A percentile compares a stretch with the other conserved stretches of the same genome.
Conservation (phyloP, 169 alveolate genomes). For the Cryptosporidium muris region DNA sequence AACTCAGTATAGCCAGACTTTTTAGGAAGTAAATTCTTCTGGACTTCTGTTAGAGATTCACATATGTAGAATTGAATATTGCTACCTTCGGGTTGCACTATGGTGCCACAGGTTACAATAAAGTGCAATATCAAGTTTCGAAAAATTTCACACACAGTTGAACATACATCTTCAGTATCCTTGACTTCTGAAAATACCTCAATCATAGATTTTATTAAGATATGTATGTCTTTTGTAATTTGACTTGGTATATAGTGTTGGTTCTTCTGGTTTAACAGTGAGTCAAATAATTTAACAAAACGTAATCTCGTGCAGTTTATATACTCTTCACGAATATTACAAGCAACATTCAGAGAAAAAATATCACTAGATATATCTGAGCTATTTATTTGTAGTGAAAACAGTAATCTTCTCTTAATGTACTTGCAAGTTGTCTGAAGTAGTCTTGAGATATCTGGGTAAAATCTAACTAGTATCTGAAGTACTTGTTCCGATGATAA, state of each 20-base stretch:
- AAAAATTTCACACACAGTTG: slow-evolving; percentile 18
- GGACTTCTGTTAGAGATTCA: background rate
- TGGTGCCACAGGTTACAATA: slow-evolving; percentile 45
- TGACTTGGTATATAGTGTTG: background rate
- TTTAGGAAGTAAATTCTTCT: background rate
- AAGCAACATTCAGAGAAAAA: background rate
- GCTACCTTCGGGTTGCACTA: slow-evolving; percentile 68
- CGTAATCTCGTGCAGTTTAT: background rate
- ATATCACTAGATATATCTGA: background rate
- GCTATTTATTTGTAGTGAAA: background rate
- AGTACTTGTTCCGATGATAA: slow-evolving; percentile 45
- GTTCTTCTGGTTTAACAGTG: slow-evolving; percentile 1
- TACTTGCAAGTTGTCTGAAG: slow-evolving; percentile 12
- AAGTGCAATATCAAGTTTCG: slow-evolving; percentile 29
- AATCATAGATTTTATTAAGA: slow-evolving; percentile 7
- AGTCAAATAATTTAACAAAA: slow-evolving; percentile 12
- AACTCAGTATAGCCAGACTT: background rate
- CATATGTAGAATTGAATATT: slow-evolving; percentile 3
- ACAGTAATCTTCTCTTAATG: slow-evolving; percentile 10
- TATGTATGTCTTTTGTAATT: background rate
- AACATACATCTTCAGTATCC: background rate
- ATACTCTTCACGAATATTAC: slow-evolving; percentile 41
- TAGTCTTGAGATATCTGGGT: slow-evolving; percentile 48
- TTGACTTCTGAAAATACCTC: background rate
- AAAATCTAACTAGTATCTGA: slow-evolving; percentile 24